phyloP scores from a whole-genome alignment of 1,284 basidiomycete genomes.

The Ustilago tritici region DNA sequence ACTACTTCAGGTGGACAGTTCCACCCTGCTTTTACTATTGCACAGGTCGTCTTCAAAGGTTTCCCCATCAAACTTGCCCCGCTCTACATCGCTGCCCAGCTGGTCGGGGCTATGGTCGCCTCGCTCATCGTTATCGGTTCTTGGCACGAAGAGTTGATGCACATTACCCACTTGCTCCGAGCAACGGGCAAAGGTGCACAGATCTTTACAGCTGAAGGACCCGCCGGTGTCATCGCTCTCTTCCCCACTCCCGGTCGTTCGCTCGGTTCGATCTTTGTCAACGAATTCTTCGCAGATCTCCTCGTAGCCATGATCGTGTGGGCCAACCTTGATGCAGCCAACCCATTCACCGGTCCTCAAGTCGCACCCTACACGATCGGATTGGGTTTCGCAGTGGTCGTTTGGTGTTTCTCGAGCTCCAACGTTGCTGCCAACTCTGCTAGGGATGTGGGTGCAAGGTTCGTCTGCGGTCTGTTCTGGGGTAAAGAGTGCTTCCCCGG shows the following conservation, averaged over 20 bases:
- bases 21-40: constrained; percentile 56
- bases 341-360: constrained; percentile 55
- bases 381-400: constrained; percentile 52
- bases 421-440: constrained; percentile 59
- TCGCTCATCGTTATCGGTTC: constrained; percentile 51
- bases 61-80: constrained; percentile 59
- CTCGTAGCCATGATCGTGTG: constrained; percentile 59
- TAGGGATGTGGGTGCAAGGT: constrained; percentile 53
- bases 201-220: constrained; percentile 56
- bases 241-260: constrained; percentile 56
- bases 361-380: constrained; percentile 60
- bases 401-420: constrained; percentile 57
- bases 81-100: constrained; percentile 54
- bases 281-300: constrained; percentile 58
- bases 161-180: constrained; percentile 34
- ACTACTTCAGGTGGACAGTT: constrained; percentile 59
- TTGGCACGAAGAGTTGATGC: constrained; percentile 53
- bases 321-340: constrained; percentile 57
- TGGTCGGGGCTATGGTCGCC: constrained; percentile 55
- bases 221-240: constrained; percentile 56
- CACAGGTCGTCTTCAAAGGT: constrained; percentile 61
- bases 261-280: constrained; percentile 52
- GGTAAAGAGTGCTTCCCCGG: constrained; percentile 57
- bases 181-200: constrained; percentile 41
- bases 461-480: constrained; percentile 58